These are phyloP conservation scores for Emericellopsis terricola DNA, from an alignment of 495 filamentous ascomycete species.

Conservation along the genomic window DNA sequence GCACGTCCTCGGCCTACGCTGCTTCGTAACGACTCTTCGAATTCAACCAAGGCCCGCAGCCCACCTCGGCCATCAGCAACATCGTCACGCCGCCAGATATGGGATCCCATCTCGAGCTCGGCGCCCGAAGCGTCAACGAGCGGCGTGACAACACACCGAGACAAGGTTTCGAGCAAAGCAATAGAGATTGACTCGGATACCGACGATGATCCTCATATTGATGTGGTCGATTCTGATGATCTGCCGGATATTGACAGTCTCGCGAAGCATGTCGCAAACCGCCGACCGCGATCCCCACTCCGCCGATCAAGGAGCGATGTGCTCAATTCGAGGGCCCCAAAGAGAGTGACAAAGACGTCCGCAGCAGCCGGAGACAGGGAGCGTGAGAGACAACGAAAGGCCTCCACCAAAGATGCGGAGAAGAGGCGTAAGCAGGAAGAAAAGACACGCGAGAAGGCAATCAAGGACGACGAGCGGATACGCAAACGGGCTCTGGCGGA, in stretches of 20 bases:
- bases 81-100: constrained; percentile 14
- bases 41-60: too few species aligned
- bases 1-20: too few species aligned
- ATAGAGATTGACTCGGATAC: constrained; percentile 12
- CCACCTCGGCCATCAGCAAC: too few species aligned
- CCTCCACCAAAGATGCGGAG: constrained; percentile 1
- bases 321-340: constrained; percentile 5
- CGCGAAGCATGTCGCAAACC: constrained; percentile 1
- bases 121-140: constrained; percentile 12
- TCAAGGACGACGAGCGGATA: constrained; percentile 9
- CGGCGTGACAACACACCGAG: background rate
- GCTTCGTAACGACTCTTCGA: too few species aligned
- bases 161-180: constrained; percentile 5
- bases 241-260: constrained; percentile 20
- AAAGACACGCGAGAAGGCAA: constrained; percentile 13
- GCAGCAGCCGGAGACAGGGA: too few species aligned
- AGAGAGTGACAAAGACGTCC: constrained; percentile 2
- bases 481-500: constrained; percentile 50
- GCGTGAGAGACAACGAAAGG: too few species aligned
- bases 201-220: constrained; percentile 13
- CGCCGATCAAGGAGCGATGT: constrained; percentile 6
- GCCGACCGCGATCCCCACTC: constrained; percentile 3
- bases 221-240: constrained; percentile 22
- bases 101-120: constrained; percentile 33
- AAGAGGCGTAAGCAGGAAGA: constrained; percentile 8